phyloP scores from a whole-genome alignment of 2,329 filamentous ascomycete genomes.

The Cordyceps cateniannulata region DNA sequence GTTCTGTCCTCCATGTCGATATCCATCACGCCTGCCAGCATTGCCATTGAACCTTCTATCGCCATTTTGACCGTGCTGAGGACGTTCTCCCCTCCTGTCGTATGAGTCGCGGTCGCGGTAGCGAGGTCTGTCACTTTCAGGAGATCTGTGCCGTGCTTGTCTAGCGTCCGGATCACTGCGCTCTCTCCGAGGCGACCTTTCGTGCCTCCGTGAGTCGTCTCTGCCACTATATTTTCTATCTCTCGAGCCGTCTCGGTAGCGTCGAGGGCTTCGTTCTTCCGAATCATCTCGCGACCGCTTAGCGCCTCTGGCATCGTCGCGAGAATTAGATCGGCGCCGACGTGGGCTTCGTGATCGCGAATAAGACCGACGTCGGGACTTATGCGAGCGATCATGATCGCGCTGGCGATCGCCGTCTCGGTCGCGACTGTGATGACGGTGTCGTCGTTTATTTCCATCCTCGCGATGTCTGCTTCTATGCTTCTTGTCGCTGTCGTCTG shows the following conservation, averaged over 20 bases:
- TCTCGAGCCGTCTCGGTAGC: constrained; percentile 16
- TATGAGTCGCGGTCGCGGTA: constrained; percentile 7
- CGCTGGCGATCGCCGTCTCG: constrained; percentile 34
- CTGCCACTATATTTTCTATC: constrained; percentile 15
- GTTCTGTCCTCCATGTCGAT: constrained; percentile 16
- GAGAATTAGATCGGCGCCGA: constrained; percentile 24
- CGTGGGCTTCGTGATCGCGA: constrained; percentile 40
- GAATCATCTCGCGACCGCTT: constrained; percentile 21
- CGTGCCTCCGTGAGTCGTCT: constrained; percentile 15
- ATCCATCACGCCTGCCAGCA: neutral
- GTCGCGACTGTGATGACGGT: constrained; percentile 37
- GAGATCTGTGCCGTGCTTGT: neutral
- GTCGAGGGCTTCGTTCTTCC: constrained; percentile 18
- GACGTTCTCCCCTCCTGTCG: constrained; percentile 8
- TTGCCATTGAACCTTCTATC: neutral
- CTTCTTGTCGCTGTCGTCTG: constrained; percentile 38
- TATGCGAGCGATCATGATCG: constrained; percentile 34
- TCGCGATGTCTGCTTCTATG: constrained; percentile 32
- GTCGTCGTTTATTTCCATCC: constrained; percentile 34
- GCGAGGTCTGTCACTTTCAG: neutral
- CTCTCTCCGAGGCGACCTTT: constrained; percentile 14
- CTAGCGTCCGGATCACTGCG: constrained; percentile 9
- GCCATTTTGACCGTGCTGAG: neutral
- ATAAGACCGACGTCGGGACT: constrained; percentile 36
- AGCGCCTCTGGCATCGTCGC: constrained; percentile 15